phyloP scores from a whole-genome alignment of 306 rosid species.

The Cucumis melo region DNA sequence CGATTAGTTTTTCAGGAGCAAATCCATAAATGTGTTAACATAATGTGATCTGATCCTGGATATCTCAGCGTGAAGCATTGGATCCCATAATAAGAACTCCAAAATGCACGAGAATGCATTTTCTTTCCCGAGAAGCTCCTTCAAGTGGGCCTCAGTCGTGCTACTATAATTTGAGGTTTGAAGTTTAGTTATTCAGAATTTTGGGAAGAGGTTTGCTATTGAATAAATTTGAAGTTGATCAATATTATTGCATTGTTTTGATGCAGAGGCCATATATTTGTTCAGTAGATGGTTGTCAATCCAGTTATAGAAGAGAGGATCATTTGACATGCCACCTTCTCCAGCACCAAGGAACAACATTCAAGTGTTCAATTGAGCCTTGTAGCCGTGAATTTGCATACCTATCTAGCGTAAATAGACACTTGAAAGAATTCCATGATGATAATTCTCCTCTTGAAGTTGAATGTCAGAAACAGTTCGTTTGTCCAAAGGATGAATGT shows the following conservation, averaged over 20 bases:
- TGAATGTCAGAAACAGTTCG: constrained; percentile 26
- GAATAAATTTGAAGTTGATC: not conserved
- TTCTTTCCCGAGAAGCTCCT: constrained; percentile 80
- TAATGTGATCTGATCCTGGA: constrained; percentile 18
- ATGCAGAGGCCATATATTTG: constrained; percentile 63
- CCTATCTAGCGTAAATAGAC: constrained; percentile 47
- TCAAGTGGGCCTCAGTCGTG: constrained; percentile 75
- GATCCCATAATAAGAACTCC: constrained; percentile 86
- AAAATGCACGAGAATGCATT: constrained; percentile 66
- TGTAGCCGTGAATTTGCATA: constrained; percentile 40
- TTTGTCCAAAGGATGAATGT: constrained; percentile 55
- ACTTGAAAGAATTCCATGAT: constrained; percentile 37
- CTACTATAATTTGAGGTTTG: constrained; percentile 35
- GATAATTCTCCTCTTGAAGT: constrained; percentile 13
- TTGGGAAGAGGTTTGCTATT: not conserved
- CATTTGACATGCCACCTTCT: constrained; percentile 68
- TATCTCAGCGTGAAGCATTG: constrained; percentile 75
- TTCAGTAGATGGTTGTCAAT: constrained; percentile 45
- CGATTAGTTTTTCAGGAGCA: constrained; percentile 40
- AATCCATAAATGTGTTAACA: constrained; percentile 1
- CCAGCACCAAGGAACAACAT: constrained; percentile 50
- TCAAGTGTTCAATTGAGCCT: constrained; percentile 47
- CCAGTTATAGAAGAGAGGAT: constrained; percentile 74
- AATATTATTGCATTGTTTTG: not conserved
- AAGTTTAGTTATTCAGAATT: constrained; percentile 3